Evolutionary conservation across 768 basidiomycete species (phyloP), one percentile per base, ranked within the genome.

Genomic region (Mrakia frigida): DNA sequence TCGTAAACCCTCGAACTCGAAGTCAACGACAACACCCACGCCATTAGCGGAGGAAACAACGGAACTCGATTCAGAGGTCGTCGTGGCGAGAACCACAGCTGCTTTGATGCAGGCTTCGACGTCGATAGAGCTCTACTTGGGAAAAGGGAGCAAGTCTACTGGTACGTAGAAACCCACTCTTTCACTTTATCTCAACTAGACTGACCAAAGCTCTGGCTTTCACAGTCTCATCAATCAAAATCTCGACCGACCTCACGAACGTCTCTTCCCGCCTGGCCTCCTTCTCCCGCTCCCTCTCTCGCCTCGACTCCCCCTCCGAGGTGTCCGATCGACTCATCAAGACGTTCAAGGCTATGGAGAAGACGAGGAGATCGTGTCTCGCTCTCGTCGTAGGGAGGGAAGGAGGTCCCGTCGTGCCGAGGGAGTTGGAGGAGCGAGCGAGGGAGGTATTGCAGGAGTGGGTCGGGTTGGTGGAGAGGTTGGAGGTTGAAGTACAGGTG

Each of bases 401-500:
- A 23, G 37, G 31, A 33, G 11, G 31, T 16, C 9, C n/a, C 0
- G 61, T 28, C 7, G n/a, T 31, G 23, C 7, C 7, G 3, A 23
- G 46, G 59, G 56, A 39, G 14, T 13, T 31, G 37, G 16, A n/a
- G 39, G 6, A 21, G 5, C 16, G 21, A 25, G 28, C 18, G 39
- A 63, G 25, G 53, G n/a, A 70, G 50, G 75, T 43, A 6, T 46
- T 59, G 61, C 68, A 70, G 6, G 74, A 75, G 70, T 25, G 78
- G 56, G 37, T 60, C 0, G 28, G 9, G 21, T 56, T 60, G 18
- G 69, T 80, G 0, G 76, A 78, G 18, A 60, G 79, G 4, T 70
- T 60, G 7, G 79, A 79, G 37, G 70, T 74, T 7, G 56, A 79
- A 6, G 60, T 77, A 0, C 52, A 75, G 31, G 28, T 50, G 1